Evolutionary conservation across 2,329 filamentous ascomycete genomes (phyloP), one percentile per base, ranked within the genome.

Genomic region (Cercospora beticola): DNA sequence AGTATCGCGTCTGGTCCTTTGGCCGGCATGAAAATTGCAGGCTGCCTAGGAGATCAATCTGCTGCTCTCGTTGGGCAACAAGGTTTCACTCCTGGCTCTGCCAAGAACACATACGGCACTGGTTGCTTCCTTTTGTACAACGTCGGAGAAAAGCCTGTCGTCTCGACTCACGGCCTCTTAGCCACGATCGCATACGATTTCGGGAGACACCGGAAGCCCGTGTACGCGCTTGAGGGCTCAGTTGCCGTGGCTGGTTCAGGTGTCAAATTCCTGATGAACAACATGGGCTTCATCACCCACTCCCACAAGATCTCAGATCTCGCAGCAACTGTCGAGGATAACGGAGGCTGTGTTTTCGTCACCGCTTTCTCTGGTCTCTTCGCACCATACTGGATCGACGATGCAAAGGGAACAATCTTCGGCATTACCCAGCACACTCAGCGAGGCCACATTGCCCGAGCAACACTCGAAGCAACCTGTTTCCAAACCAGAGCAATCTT

Each of bases 401-500:
- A 96, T 80, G 93, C 93, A 21, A 91, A 93, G 79, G 93, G 93
- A 68, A 97, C 93, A 5, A 88, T 95, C 64, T 94, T 79, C 66
- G 74, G 76, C 18, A 76, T 77, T 66, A 78, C 78, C 31, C 74
- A 94, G 74, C 90, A 93, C 81, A 97, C 93, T 0, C 86, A 93
- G 77, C 89, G 89, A 74, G 92, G 92, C n/a, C 93, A 97, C 79
- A 92, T 97, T 74, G 93, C 92, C 57, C 89, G 93, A 70, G 93
- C 93, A 43, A 97, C 93, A 0, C 87, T 97, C 63, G 93, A 97
- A 81, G 93, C 93, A 4, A 94, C 92, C 40, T 97, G 93, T 82
- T 96, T 92, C 84, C 93, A 97, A 81, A 97, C 92, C 21, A 93
- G 93, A 75, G 93, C 93, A n/a, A 97, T 97, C 74, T 86, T 97